Conservation (phyloP, 129 eudicot species). For the Escallonia herrerae region DNA sequence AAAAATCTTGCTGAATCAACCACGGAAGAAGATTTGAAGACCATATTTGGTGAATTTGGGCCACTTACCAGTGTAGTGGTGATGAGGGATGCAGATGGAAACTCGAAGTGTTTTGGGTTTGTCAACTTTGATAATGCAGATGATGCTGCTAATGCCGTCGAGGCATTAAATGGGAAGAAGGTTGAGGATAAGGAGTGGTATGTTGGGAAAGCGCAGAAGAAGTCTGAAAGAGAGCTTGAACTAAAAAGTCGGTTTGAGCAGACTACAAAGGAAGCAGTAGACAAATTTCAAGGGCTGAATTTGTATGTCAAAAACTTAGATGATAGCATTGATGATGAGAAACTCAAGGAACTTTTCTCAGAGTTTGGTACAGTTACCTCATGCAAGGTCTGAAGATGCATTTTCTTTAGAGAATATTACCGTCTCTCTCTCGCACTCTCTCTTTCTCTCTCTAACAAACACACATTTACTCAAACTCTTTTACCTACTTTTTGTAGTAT, state of each 20-base stretch:
- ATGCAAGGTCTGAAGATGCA: slow-evolving; percentile 37
- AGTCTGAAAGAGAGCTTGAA: slow-evolving; percentile 49
- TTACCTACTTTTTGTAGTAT: not conserved
- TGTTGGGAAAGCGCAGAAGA: slow-evolving; percentile 62
- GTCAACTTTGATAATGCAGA: slow-evolving; percentile 47
- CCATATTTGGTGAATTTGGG: slow-evolving; percentile 44
- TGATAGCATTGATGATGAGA: slow-evolving; percentile 44
- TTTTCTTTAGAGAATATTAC: not conserved
- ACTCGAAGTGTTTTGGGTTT: slow-evolving; percentile 55
- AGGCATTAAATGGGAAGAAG: slow-evolving; percentile 37
- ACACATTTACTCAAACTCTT: too few relatives aligned
- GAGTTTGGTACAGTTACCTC: slow-evolving; percentile 50
- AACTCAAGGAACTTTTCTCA: slow-evolving; percentile 48
- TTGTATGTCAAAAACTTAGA: slow-evolving; percentile 53
- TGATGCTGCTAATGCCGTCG: slow-evolving; percentile 49
- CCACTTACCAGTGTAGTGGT: slow-evolving; percentile 41
- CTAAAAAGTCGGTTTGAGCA: slow-evolving; percentile 39
- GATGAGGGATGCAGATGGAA: slow-evolving; percentile 48
- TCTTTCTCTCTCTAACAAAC: too few relatives aligned
- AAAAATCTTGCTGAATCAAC: slow-evolving; percentile 46
- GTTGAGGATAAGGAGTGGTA: slow-evolving; percentile 58
- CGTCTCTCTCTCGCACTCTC: too few relatives aligned
- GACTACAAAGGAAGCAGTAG: slow-evolving; percentile 38
- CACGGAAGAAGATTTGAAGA: slow-evolving; percentile 42
- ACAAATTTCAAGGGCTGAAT: slow-evolving; percentile 36